Percentiles rank a stretch among this genome's conserved stretches.
phyloP scores from a whole-genome alignment of 1,139 yeast species.

The Nakaseomyces uthaithaninus region DNA sequence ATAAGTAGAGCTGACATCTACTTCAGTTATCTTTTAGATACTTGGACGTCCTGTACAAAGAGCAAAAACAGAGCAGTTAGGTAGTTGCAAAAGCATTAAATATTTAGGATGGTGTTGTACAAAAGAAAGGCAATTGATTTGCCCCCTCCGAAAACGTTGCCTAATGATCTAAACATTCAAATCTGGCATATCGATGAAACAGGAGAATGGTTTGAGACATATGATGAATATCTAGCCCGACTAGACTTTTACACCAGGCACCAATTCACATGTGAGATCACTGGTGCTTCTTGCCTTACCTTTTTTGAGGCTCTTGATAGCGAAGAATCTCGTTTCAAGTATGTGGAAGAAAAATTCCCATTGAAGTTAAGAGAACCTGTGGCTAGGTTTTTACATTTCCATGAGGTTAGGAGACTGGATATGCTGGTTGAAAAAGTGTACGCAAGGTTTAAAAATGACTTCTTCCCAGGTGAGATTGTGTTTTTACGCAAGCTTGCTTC shows the following conservation, averaged over 20 bases:
- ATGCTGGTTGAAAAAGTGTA: constrained; percentile 79
- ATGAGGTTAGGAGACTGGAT: constrained; percentile 77
- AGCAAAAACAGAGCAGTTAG: not conserved
- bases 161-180: constrained; percentile 43
- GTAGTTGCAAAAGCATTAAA: not conserved
- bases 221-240: constrained; percentile 64
- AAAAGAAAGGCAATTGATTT: constrained; percentile 62
- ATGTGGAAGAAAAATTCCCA: constrained; percentile 77
- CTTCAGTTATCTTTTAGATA: too few species aligned
- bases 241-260: constrained; percentile 64
- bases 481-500: constrained; percentile 38
- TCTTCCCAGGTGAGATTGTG: constrained; percentile 85
- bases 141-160: constrained; percentile 48
- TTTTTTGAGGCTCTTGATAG: constrained; percentile 81
- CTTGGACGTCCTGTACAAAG: not conserved
- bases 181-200: constrained; percentile 80
- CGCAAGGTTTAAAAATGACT: constrained; percentile 66
- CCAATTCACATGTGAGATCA: constrained; percentile 89
- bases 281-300: constrained; percentile 87
- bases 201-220: constrained; percentile 74
- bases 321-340: constrained; percentile 60
- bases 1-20: too few species aligned
- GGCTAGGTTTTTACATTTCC: constrained; percentile 72
- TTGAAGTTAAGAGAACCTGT: constrained; percentile 89
- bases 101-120: constrained; percentile 55